These are phyloP conservation scores for Ceratocystis lukuohia DNA, from an alignment of 2,329 filamentous ascomycete genomes.

Conservation along the genomic window DNA sequence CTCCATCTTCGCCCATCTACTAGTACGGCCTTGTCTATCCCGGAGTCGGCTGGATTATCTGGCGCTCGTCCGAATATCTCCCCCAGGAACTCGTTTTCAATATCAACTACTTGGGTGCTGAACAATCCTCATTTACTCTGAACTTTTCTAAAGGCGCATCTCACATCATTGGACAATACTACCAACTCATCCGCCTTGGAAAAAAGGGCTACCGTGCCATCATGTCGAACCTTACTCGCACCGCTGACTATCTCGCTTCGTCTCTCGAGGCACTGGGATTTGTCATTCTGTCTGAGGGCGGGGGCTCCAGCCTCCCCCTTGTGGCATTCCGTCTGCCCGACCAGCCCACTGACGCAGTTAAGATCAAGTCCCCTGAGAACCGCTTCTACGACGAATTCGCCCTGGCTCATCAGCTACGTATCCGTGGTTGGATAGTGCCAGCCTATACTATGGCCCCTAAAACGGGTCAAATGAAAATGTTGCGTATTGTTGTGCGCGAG, in stretches of 20 bases:
- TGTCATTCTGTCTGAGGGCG: conserved; percentile 71
- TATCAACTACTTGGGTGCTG: conserved; percentile 95
- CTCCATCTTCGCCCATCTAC: neutral
- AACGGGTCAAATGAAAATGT: conserved; percentile 71
- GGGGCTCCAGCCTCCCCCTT: conserved; percentile 68
- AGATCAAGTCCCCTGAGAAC: conserved; percentile 31
- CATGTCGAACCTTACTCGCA: conserved; percentile 86
- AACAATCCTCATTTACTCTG: conserved; percentile 89
- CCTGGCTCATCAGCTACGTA: conserved; percentile 71
- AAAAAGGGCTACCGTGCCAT: conserved; percentile 85
- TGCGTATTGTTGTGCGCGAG: conserved; percentile 83
- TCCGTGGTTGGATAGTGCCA: conserved; percentile 83
- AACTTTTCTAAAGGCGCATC: conserved; percentile 95
- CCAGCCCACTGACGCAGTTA: conserved; percentile 32
- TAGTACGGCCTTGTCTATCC: conserved; percentile 60
- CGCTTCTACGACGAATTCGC: conserved; percentile 60
- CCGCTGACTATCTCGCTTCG: conserved; percentile 70
- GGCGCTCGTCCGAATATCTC: conserved; percentile 69
- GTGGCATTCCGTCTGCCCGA: conserved; percentile 71
- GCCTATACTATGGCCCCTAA: conserved; percentile 96
- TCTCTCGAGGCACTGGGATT: conserved; percentile 65
- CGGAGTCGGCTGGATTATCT: conserved; percentile 87
- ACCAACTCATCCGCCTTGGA: conserved; percentile 88
- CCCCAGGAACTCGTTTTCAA: conserved; percentile 94
- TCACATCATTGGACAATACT: conserved; percentile 93